Base-by-base conservation (phyloP, 2,329 filamentous ascomycete species). In the Monosporascus sp. region DNA sequence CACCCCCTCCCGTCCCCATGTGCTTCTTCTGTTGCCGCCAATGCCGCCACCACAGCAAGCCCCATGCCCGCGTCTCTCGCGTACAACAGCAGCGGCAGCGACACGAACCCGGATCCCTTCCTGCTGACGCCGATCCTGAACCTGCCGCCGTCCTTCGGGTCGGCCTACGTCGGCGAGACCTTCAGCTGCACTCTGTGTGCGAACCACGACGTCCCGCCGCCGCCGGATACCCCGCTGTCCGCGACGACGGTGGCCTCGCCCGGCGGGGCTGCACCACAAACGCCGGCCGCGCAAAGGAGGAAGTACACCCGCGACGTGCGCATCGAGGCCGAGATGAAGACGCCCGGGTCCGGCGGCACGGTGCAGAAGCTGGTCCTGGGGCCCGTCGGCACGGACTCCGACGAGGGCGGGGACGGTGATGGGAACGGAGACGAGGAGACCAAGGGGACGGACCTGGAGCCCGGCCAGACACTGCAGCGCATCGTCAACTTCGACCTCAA, bases 111-210 rank as follows among this genome's bases (percentile, higher is more conserved):
- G 4, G 70, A 74, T 15, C 78, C 80, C 7, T 83, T 83, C 67
- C 69, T 85, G 55, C 77, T 86, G 57, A 80, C 78, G 36, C 83
- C 83, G 1, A 77, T 85, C 50, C 81, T 97, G 63, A 94, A 90
- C 47, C 85, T 97, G 1, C 93, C 94, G 9, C 87, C 91, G 17
- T 88, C 90, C 0, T 97, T 99, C 69, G 93, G 92, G 45, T 93
- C 90, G 14, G 92, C 93, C 8, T 97, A 97, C 69, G 93, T 97
- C 20, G 94, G 94, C 63, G 92, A 97, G 74, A 90, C 87, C 0
- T 97, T 99, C 72, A 87, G 87, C 59, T 99, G 94, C 72, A 96
- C 93, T 1, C 79, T 97, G 22, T 96, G 92, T 73, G 92, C 89
- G n/a, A 97, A 96, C 75, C 93, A 97, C 68, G 93, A 97, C 73